phyloP scores from a whole-genome alignment of 495 filamentous ascomycete species.

The Xylaria castorea region DNA sequence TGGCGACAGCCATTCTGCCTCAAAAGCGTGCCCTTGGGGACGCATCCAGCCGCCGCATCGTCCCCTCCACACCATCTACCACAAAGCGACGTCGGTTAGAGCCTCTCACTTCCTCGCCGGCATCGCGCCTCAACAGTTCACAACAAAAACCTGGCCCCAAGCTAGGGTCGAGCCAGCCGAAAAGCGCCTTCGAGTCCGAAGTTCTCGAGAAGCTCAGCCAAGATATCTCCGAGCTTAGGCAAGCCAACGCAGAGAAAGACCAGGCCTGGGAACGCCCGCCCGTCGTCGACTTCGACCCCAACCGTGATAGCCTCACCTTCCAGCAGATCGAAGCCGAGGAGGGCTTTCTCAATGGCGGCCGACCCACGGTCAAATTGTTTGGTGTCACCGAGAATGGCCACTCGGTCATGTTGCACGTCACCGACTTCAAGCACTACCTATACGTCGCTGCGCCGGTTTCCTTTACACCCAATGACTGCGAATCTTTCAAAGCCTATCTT shows the following conservation, averaged over 20 bases:
- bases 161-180: conserved; percentile 79
- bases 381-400: conserved; percentile 96
- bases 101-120: conserved; percentile 56
- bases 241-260: conserved; percentile 87
- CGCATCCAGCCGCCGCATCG: conserved; percentile 56
- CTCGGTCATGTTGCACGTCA: conserved; percentile 94
- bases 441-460: conserved; percentile 87
- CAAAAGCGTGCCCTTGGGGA: conserved; percentile 62
- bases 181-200: conserved; percentile 92
- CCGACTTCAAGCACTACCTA: conserved; percentile 93
- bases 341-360: conserved; percentile 74
- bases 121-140: conserved; percentile 62
- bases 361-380: conserved; percentile 83
- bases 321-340: conserved; percentile 97
- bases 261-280: conserved; percentile 90
- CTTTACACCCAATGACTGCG: conserved; percentile 79
- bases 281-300: conserved; percentile 74
- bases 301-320: conserved; percentile 77
- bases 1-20: conserved; percentile 54
- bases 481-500: conserved; percentile 75
- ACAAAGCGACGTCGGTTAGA: conserved; percentile 84
- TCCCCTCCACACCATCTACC: conserved; percentile 45
- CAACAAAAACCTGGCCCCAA: conserved; percentile 66
- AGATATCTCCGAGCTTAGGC: conserved; percentile 83
- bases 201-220: conserved; percentile 94